phyloP scores from a whole-genome alignment of 257 asterid genomes.

The Nemophila menziesii region DNA sequence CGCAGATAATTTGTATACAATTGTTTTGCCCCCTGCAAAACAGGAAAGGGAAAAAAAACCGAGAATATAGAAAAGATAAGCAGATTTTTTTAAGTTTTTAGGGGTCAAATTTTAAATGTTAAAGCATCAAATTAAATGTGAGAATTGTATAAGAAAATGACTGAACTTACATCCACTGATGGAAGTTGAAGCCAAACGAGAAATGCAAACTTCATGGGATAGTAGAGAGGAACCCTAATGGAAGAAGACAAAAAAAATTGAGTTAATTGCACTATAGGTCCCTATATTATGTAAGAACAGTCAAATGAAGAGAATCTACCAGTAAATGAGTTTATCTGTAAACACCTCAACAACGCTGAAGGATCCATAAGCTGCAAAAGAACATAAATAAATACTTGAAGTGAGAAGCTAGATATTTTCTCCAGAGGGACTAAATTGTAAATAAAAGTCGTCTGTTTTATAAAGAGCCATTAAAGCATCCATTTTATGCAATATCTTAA shows the following conservation, averaged over 20 bases:
- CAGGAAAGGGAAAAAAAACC: conserved; percentile 6
- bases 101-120: conserved; percentile 1
- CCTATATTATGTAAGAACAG: conserved; percentile 1
- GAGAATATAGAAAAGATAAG: not conserved
- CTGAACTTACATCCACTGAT: conserved; percentile 51
- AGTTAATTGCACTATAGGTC: not conserved
- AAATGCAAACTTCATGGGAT: conserved; percentile 86
- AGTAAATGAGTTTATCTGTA: conserved; percentile 65
- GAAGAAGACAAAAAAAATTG: conserved; percentile 15
- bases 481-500: not conserved
- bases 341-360: conserved; percentile 63
- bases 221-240: conserved; percentile 78
- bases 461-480: not conserved
- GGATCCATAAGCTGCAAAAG: conserved; percentile 92
- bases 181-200: conserved; percentile 99
- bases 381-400: not conserved
- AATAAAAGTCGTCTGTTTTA: too few relatives aligned
- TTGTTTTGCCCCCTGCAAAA: conserved; percentile 67
- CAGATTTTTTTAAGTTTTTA: not conserved
- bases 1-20: conserved; percentile 58
- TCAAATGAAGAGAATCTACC: conserved; percentile 37
- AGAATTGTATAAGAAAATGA: not conserved
- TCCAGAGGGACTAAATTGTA: too few relatives aligned
- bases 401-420: not conserved
- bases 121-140: not conserved